Conservation (phyloP, 345 rosid genomes). For the Citrus mangshanensis region DNA sequence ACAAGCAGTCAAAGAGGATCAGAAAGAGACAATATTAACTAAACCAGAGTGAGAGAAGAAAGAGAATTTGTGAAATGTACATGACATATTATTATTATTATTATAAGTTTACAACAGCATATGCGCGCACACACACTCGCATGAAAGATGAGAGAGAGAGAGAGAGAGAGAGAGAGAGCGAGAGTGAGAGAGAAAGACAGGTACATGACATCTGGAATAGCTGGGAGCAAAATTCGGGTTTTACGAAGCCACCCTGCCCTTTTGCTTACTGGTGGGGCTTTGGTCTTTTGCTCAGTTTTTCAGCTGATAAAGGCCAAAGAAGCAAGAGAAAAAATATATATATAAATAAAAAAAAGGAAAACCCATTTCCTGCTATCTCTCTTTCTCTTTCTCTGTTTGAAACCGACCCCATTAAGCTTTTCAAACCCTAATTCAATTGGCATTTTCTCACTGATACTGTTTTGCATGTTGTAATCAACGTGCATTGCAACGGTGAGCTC, state of each 20-base stretch:
- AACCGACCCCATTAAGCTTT: slow-evolving; percentile 1
- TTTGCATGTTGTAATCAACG: background rate
- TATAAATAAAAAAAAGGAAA: background rate
- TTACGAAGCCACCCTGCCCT: slow-evolving; percentile 9
- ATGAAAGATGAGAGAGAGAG: background rate
- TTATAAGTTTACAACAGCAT: no score
- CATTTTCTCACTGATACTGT: background rate
- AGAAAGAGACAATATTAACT: background rate
- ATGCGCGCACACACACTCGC: background rate
- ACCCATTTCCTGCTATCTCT: slow-evolving; percentile 3
- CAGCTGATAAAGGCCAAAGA: background rate
- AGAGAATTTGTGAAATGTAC: no score
- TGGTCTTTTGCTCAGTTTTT: background rate
- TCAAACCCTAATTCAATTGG: slow-evolving; percentile 9
- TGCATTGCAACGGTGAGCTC: slow-evolving; percentile 28
- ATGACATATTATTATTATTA: no score
- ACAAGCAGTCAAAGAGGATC: background rate
- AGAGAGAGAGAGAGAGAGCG: background rate
- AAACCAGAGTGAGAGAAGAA: background rate
- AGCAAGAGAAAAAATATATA: no score
- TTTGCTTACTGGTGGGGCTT: background rate
- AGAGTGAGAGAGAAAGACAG: slow-evolving; percentile 1
- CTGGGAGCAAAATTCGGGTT: slow-evolving; percentile 17
- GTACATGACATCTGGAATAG: slow-evolving; percentile 13
- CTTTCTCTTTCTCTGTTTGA: background rate